phyloP scores from a whole-genome alignment of 2,329 filamentous ascomycete genomes.

The Exophiala sp. region DNA sequence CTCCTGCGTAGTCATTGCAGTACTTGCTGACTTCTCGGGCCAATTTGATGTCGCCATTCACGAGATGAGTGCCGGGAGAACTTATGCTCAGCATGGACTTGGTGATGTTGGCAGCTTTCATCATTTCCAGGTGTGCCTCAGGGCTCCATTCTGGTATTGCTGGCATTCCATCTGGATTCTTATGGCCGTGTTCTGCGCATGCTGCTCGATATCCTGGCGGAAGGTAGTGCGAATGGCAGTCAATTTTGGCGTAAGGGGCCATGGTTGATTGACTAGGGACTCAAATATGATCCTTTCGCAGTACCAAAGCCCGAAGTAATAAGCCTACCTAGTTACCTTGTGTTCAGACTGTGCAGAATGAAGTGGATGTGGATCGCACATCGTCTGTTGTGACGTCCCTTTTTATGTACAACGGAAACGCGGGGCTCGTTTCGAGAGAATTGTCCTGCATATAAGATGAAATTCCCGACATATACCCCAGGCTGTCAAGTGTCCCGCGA shows the following conservation, averaged over 20 bases:
- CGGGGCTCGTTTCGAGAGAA: no score
- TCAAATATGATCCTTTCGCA: no score
- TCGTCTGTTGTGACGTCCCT: no score
- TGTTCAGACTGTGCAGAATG: no score
- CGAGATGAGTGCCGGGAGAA: slow-evolving; percentile 51
- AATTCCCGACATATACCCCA: no score
- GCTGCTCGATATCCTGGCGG: slow-evolving; percentile 25
- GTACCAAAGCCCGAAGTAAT: no score
- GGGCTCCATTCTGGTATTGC: slow-evolving; percentile 40
- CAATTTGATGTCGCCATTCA: slow-evolving; percentile 37
- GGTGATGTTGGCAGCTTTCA: slow-evolving; percentile 48
- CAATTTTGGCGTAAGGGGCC: slow-evolving; percentile 24
- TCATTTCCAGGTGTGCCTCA: slow-evolving; percentile 48
- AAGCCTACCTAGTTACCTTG: no score
- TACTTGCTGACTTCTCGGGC: slow-evolving; percentile 37
- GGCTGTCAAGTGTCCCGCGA: no score
- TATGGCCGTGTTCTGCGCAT: slow-evolving; percentile 24
- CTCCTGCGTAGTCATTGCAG: slow-evolving; percentile 32
- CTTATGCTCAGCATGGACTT: slow-evolving; percentile 56
- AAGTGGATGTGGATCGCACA: no score
- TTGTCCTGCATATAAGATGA: no score
- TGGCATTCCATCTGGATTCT: slow-evolving; percentile 27
- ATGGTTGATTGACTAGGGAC: slow-evolving; percentile 3
- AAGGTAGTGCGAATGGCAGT: slow-evolving; percentile 26
- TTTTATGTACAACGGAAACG: no score